Conservation (phyloP, 345 rosid species). For the Populus tremula region DNA sequence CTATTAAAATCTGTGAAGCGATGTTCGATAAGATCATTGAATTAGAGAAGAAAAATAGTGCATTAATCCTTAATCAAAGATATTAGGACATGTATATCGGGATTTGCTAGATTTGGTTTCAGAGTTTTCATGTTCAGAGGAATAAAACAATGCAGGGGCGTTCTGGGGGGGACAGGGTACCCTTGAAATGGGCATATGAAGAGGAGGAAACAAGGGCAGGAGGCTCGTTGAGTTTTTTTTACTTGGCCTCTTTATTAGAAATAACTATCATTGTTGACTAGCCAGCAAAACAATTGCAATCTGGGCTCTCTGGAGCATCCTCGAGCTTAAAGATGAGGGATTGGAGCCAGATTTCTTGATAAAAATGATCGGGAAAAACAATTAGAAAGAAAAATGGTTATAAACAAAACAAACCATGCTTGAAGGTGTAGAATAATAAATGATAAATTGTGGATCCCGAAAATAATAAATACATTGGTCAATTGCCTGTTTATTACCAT, state of each 20-base stretch:
- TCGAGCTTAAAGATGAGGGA: neutral
- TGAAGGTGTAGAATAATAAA: no score
- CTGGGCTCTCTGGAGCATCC: neutral
- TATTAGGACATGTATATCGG: slow-evolving; percentile 43
- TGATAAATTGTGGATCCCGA: no score
- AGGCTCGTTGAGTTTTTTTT: neutral
- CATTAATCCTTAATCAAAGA: neutral
- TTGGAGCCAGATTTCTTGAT: neutral
- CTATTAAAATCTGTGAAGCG: neutral
- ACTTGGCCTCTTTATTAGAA: neutral
- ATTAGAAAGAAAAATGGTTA: no score
- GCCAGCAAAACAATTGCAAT: neutral
- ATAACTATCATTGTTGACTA: neutral
- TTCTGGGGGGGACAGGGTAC: slow-evolving; percentile 22
- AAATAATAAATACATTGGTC: no score
- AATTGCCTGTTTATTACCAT: no score
- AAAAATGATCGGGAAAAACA: neutral
- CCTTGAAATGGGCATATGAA: slow-evolving; percentile 28
- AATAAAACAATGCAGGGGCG: slow-evolving; percentile 10
- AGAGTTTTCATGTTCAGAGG: slow-evolving; percentile 25
- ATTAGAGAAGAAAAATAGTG: neutral
- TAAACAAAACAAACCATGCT: no score
- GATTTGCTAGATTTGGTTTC: slow-evolving; percentile 68
- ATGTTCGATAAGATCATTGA: neutral
- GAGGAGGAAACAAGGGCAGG: slow-evolving; percentile 26